phyloP scores from a whole-genome alignment of 2,329 filamentous ascomycete species.

The Chaetomium sp. region DNA sequence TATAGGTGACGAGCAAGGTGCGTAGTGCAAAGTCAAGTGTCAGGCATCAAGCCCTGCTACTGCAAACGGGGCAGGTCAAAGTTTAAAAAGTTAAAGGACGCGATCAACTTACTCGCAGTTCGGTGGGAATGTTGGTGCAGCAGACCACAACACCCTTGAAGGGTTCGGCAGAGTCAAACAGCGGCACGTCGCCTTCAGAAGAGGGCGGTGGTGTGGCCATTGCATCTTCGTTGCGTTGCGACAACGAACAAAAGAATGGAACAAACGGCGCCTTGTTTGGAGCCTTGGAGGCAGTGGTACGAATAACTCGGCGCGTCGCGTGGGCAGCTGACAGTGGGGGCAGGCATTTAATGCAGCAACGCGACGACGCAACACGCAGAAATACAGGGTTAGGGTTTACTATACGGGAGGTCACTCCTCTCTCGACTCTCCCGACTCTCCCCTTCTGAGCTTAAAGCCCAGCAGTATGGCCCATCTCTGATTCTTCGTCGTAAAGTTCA shows the following conservation, averaged over 20 bases:
- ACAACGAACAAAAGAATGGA: not conserved
- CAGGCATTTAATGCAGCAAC: not conserved
- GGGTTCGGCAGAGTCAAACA: constrained; percentile 61
- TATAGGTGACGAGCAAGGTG: not conserved
- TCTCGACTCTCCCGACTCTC: not conserved
- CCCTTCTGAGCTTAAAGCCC: constrained; percentile 33
- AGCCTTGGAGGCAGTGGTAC: not conserved
- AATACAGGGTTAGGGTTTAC: constrained; percentile 23
- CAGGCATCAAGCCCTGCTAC: too few species aligned
- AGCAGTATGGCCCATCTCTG: constrained; percentile 32
- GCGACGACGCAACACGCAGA: not conserved
- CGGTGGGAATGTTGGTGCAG: constrained; percentile 81
- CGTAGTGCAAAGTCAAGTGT: too few species aligned
- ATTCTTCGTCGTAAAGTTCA: constrained; percentile 34
- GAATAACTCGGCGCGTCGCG: constrained; percentile 24
- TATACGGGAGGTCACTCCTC: not conserved
- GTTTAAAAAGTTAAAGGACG: not conserved
- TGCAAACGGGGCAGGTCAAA: not conserved
- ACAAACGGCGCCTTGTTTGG: not conserved
- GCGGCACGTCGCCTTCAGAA: constrained; percentile 14
- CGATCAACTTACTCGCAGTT: constrained; percentile 66
- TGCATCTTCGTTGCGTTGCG: constrained; percentile 13
- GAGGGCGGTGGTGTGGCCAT: constrained; percentile 27
- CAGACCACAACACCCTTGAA: constrained; percentile 76
- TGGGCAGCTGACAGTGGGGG: constrained; percentile 28